Conservation (phyloP, 1,284 basidiomycete genomes). For the Moniliophthora roreri region DNA sequence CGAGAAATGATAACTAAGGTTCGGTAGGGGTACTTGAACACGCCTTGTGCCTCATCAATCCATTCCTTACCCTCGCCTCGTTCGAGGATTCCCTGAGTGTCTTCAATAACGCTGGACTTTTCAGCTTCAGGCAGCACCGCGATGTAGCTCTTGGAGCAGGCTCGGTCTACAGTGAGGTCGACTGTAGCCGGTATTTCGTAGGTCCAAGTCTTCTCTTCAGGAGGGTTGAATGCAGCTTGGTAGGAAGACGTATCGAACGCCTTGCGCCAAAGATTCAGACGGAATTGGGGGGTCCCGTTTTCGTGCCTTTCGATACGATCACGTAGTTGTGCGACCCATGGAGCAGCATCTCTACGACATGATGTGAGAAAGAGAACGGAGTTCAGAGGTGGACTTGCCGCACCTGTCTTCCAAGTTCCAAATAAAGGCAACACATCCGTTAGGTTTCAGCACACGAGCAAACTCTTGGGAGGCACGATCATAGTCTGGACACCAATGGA, state of each 20-base stretch:
- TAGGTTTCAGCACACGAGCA: conserved; percentile 66
- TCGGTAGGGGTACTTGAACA: conserved; percentile 50
- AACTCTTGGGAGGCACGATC: conserved; percentile 66
- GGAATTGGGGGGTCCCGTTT: conserved; percentile 69
- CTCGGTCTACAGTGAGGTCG: conserved; percentile 58
- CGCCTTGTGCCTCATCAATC: conserved; percentile 42
- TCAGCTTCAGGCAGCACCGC: conserved; percentile 54
- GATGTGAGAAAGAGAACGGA: not conserved
- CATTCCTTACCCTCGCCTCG: conserved; percentile 41
- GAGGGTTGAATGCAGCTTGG: conserved; percentile 48
- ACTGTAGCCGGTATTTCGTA: conserved; percentile 48
- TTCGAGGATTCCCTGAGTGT: conserved; percentile 49
- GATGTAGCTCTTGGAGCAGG: conserved; percentile 75
- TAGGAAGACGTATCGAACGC: conserved; percentile 61
- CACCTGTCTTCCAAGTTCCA: conserved; percentile 83
- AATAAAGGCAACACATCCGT: conserved; percentile 63
- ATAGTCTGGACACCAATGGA: conserved; percentile 81
- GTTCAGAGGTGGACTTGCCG: not conserved
- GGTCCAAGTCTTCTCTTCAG: conserved; percentile 52
- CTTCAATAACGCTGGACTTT: conserved; percentile 46
- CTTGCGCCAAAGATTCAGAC: conserved; percentile 66
- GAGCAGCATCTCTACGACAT: conserved; percentile 48
- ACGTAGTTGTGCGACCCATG: conserved; percentile 71
- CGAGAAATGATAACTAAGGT: conserved; percentile 39
- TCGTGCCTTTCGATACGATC: conserved; percentile 68